These are phyloP conservation scores for Lactarius deliciosus DNA, from an alignment of 768 basidiomycete genomes.

Conservation along the genomic window DNA sequence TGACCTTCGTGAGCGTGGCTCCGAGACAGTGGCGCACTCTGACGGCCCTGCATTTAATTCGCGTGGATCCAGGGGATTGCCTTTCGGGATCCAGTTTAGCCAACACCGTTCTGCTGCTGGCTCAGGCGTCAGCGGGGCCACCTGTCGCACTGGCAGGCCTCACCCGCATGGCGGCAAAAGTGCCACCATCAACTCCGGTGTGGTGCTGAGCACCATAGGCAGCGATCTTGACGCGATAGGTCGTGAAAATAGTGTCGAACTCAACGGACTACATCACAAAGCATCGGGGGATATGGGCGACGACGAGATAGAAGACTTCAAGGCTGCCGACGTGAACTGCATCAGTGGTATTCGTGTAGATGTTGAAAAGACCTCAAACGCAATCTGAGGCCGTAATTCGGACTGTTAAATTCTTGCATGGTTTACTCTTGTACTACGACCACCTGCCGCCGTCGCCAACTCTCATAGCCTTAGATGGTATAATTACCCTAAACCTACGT, in stretches of 20 bases:
- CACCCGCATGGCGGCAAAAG: slow-evolving; percentile 18
- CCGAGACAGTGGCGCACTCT: slow-evolving; percentile 73
- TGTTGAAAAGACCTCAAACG: slow-evolving; percentile 58
- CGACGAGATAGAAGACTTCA: slow-evolving; percentile 31
- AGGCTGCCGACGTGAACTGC: slow-evolving; percentile 29
- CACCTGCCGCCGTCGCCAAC: neutral
- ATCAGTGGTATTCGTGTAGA: slow-evolving; percentile 54
- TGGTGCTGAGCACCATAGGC: slow-evolving; percentile 26
- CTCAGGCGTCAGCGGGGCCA: slow-evolving; percentile 17
- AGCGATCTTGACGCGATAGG: slow-evolving; percentile 25
- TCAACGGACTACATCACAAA: slow-evolving; percentile 32
- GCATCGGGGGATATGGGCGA: slow-evolving; percentile 38
- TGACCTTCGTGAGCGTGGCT: slow-evolving; percentile 78
- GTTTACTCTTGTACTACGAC: slow-evolving; percentile 9
- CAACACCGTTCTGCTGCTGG: slow-evolving; percentile 27
- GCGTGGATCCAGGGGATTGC: slow-evolving; percentile 23
- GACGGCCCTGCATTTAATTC: slow-evolving; percentile 28
- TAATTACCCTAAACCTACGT: neutral
- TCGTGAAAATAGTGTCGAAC: slow-evolving; percentile 26
- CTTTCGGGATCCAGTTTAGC: slow-evolving; percentile 28
- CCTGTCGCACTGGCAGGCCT: slow-evolving; percentile 16
- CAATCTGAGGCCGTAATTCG: slow-evolving; percentile 38
- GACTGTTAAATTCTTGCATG: neutral
- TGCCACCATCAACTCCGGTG: slow-evolving; percentile 24
- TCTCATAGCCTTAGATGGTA: neutral